Conservation (phyloP, 352 stramenopile species). For the Phytophthora cryptogea region DNA sequence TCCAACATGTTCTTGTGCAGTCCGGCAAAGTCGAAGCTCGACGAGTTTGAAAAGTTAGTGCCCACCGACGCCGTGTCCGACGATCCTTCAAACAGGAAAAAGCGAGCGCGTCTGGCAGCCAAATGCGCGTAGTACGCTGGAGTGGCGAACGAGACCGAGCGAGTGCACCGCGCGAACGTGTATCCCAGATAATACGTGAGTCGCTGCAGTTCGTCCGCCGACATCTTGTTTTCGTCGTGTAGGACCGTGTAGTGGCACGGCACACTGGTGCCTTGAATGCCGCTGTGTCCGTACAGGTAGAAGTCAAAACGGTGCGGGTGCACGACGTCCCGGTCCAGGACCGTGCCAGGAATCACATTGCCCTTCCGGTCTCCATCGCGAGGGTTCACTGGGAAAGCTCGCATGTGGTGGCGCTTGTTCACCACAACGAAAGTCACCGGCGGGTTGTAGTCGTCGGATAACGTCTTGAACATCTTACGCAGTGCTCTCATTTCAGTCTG, state of each 20-base stretch:
- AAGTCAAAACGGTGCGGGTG: conserved; percentile 85
- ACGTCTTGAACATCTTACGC: conserved; percentile 52
- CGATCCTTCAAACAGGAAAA: conserved; percentile 71
- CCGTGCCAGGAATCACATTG: conserved; percentile 69
- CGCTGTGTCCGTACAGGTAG: conserved; percentile 83
- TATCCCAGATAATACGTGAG: conserved; percentile 78
- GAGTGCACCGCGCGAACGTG: conserved; percentile 81
- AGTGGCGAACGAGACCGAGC: conserved; percentile 82
- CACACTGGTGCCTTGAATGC: conserved; percentile 76
- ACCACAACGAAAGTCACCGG: conserved; percentile 86
- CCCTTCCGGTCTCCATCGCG: conserved; percentile 56
- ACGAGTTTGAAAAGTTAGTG: conserved; percentile 18
- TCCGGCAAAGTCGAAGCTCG: conserved; percentile 19
- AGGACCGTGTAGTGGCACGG: conserved; percentile 86
- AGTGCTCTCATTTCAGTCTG: conserved; percentile 79
- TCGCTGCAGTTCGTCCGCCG: conserved; percentile 61
- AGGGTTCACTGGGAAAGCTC: conserved; percentile 52
- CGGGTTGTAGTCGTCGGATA: conserved; percentile 69
- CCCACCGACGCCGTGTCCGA: conserved; percentile 32
- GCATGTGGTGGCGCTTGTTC: conserved; percentile 88
- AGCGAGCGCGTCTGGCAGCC: conserved; percentile 76
- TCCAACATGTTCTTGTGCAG: conserved; percentile 26
- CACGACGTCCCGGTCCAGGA: conserved; percentile 78
- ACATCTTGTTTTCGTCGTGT: conserved; percentile 68
- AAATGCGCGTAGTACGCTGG: conserved; percentile 87